A percentile compares a stretch with the other conserved stretches of the same genome.
These are phyloP conservation scores for Scedosporium dehoogii DNA, from an alignment of 2,329 filamentous ascomycete genomes.

Conservation along the genomic window DNA sequence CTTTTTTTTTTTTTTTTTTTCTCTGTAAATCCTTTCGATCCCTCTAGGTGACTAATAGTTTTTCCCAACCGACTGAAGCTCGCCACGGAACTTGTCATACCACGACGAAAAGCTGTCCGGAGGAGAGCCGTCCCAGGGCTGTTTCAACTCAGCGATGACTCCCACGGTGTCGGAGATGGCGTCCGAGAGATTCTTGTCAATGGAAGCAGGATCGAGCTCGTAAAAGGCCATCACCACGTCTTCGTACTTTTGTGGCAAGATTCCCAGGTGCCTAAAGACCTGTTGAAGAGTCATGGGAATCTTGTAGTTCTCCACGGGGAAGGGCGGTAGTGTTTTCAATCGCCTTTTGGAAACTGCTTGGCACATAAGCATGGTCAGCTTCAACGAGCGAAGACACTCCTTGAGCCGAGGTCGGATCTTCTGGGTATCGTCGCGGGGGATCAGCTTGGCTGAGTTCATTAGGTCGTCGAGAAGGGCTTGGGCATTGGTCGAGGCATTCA, in stretches of 20 bases:
- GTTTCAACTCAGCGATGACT: constrained; percentile 43
- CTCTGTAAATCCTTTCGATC: neutral
- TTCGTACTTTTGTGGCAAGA: constrained; percentile 58
- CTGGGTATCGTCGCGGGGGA: constrained; percentile 55
- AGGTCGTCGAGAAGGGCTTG: constrained; percentile 58
- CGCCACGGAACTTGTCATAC: neutral
- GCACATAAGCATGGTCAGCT: constrained; percentile 59
- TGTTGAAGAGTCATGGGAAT: constrained; percentile 41
- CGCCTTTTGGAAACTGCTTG: constrained; percentile 60
- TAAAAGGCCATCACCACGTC: constrained; percentile 67
- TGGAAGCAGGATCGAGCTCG: constrained; percentile 48
- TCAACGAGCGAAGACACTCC: constrained; percentile 51
- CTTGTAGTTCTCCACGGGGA: constrained; percentile 21
- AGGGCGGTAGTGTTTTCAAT: constrained; percentile 45
- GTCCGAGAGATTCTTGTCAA: constrained; percentile 47
- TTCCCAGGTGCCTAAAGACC: constrained; percentile 43
- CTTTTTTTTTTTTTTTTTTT: no score
- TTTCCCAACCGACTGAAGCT: constrained; percentile 25
- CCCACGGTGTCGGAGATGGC: constrained; percentile 51
- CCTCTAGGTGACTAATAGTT: constrained; percentile 24
- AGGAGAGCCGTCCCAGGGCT: constrained; percentile 46
- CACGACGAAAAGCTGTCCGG: neutral
- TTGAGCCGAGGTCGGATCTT: constrained; percentile 57
- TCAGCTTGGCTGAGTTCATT: constrained; percentile 50
- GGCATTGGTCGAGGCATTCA: constrained; percentile 10